Evolutionary conservation across 371 early-diverging fungal species (phyloP), one percentile per base, ranked within the genome.

Genomic region (Synchytrium microbalum): DNA sequence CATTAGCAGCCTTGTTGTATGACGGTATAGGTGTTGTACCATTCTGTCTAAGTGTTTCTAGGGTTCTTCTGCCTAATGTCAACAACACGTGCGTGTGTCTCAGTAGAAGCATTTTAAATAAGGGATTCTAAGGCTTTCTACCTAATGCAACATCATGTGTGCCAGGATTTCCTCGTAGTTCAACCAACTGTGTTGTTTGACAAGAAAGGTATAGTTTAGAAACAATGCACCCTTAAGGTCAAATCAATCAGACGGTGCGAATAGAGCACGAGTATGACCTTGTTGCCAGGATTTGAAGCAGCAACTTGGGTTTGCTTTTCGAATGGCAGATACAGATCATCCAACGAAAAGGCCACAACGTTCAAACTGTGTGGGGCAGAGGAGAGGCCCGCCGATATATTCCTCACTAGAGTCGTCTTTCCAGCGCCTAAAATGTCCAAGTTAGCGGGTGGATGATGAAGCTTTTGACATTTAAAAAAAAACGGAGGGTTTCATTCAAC

Each of bases 241-340:
- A 38, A 5, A 5, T 38, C 46, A 38, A 38, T 38, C 46, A n/a
- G n/a, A n/a, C n/a, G n/a, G n/a, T n/a, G n/a, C n/a, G n/a, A n/a
- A 59, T 75, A 85, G 65, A 86, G 80, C 24, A 90, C 76, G 2
- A 95, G 73, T 31, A 79, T 5, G 10, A 38, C 46, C 46, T 38
- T 79, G 70, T 94, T 93, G 32, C 66, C 69, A 0, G 80, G 74
- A 62, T 90, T 70, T 1, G 54, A 56, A n/a, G 65, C 30, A 0
- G 85, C 71, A 10, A 92, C 66, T 0, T 69, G 57, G 0, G 64
- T 59, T 68, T 91, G 93, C 13, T 90, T 86, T 3, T 67, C 67
- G 66, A 79, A 78, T 0, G 90, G 73, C 32, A 91, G 75, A 70
- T 95, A 95, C 13, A 95, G 76, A 72, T 96, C 96, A 71, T 96